A percentile compares a stretch with the other conserved stretches of the same genome.
Conservation (phyloP, 441 rosid genomes). For the Oxalis stricta region DNA sequence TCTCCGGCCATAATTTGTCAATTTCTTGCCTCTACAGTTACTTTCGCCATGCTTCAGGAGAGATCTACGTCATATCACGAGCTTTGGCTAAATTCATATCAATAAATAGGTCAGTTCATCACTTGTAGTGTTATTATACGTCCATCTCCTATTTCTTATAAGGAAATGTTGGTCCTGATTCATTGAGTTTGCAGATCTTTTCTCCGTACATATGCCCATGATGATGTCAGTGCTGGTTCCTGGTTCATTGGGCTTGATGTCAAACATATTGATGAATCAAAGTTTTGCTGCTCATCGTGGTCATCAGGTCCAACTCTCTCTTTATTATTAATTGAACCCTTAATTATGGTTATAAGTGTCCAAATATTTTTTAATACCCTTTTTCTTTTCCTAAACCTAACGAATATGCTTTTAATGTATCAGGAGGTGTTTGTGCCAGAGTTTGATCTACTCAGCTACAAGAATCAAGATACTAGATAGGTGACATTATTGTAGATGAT, state of each 20-base stretch:
- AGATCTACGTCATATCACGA: conserved; percentile 62
- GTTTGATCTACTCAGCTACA: conserved; percentile 22
- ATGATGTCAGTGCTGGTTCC: conserved; percentile 82
- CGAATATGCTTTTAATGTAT: conserved; percentile 9
- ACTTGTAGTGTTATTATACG: neutral
- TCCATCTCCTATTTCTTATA: neutral
- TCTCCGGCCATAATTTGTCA: no score
- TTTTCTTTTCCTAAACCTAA: neutral
- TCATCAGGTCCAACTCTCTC: conserved; percentile 49
- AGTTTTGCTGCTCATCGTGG: conserved; percentile 95
- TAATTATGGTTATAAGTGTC: neutral
- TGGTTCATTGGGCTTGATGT: conserved; percentile 92
- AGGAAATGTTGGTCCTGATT: conserved; percentile 8
- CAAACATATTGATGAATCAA: conserved; percentile 62
- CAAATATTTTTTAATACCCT: neutral
- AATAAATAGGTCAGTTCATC: conserved; percentile 54
- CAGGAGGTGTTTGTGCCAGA: conserved; percentile 88
- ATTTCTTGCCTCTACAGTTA: conserved; percentile 35
- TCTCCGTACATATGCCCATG: conserved; percentile 76
- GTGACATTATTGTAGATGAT: no score
- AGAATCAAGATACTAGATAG: no score
- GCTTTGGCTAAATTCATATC: conserved; percentile 74
- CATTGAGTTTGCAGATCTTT: conserved; percentile 34
- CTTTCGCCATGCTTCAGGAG: conserved; percentile 90
- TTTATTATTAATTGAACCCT: neutral